Conservation (phyloP, 2,329 filamentous ascomycete species). For the Remersonia thermophila region DNA sequence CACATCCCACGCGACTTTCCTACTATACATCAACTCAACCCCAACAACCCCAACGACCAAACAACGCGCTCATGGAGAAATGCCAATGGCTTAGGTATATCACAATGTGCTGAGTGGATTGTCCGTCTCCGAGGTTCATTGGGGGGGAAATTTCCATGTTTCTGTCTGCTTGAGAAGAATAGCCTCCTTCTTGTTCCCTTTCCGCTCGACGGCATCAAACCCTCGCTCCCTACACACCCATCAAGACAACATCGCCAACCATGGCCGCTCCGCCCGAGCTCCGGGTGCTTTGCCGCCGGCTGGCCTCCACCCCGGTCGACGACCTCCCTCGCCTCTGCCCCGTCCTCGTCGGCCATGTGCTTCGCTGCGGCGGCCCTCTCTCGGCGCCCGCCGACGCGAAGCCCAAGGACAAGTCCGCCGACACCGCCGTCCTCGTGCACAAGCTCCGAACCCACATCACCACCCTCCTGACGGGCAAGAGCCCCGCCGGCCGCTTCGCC, state of each 20-base stretch:
- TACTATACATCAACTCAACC: no score
- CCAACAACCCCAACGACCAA: not conserved
- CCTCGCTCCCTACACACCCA: no score
- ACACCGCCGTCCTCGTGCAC: constrained; percentile 60
- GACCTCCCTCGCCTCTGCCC: constrained; percentile 65
- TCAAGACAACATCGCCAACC: not conserved
- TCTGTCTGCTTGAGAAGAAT: no score
- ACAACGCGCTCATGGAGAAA: no score
- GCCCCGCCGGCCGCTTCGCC: constrained; percentile 60
- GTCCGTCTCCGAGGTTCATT: no score
- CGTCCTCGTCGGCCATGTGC: constrained; percentile 49
- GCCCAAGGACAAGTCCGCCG: constrained; percentile 47
- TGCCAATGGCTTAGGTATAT: no score
- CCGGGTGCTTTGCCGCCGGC: constrained; percentile 51
- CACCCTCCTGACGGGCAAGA: constrained; percentile 66
- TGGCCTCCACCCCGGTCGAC: constrained; percentile 58
- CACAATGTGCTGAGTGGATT: no score
- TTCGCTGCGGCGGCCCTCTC: constrained; percentile 47
- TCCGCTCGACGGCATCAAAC: not conserved
- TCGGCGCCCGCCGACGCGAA: constrained; percentile 50
- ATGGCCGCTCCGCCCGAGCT: constrained; percentile 40
- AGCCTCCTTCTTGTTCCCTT: not conserved
- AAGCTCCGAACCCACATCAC: constrained; percentile 70
- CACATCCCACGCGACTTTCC: no score
- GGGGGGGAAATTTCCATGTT: no score